Percentiles rank a stretch among this genome's conserved stretches.
Conservation (phyloP, 2,329 filamentous ascomycete species). For the Xylariales sp. region DNA sequence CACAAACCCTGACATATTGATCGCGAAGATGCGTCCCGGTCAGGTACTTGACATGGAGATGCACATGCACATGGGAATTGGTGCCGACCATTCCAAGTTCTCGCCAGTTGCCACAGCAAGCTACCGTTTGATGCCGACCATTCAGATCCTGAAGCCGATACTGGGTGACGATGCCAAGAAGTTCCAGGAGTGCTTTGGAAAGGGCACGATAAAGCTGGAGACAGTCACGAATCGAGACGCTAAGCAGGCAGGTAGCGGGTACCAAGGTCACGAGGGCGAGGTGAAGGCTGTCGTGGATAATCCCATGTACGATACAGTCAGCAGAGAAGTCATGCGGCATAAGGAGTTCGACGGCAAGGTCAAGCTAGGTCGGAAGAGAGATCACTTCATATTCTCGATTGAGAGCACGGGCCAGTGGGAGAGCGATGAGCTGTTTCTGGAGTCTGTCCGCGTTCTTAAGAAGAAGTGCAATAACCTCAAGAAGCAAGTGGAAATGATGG, state of each 20-base stretch:
- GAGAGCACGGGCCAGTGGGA: constrained; percentile 96
- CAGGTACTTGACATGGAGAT: constrained; percentile 83
- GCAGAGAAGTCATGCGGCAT: constrained; percentile 85
- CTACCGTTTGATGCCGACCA: constrained; percentile 85
- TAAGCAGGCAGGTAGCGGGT: constrained; percentile 52
- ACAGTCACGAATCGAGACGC: constrained; percentile 66
- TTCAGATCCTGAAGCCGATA: constrained; percentile 79
- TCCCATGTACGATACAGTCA: constrained; percentile 91
- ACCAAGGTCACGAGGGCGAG: constrained; percentile 73
- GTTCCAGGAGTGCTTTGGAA: constrained; percentile 84
- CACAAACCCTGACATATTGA: constrained; percentile 85
- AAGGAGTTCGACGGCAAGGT: constrained; percentile 94
- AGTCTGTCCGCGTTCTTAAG: constrained; percentile 80
- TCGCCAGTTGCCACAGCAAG: constrained; percentile 92
- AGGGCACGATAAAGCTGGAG: constrained; percentile 79
- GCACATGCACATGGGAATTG: constrained; percentile 93
- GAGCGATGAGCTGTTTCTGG: constrained; percentile 88
- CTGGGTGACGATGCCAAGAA: constrained; percentile 82
- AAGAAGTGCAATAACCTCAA: constrained; percentile 74
- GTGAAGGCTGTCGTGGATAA: constrained; percentile 82
- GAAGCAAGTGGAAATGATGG: constrained; percentile 64
- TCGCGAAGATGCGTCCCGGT: constrained; percentile 88
- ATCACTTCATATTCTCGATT: constrained; percentile 96
- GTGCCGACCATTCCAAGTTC: constrained; percentile 94
- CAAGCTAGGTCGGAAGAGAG: constrained; percentile 79